phyloP scores from a whole-genome alignment of 2,329 filamentous ascomycete genomes.

The Chalaropsis thielavioides region DNA sequence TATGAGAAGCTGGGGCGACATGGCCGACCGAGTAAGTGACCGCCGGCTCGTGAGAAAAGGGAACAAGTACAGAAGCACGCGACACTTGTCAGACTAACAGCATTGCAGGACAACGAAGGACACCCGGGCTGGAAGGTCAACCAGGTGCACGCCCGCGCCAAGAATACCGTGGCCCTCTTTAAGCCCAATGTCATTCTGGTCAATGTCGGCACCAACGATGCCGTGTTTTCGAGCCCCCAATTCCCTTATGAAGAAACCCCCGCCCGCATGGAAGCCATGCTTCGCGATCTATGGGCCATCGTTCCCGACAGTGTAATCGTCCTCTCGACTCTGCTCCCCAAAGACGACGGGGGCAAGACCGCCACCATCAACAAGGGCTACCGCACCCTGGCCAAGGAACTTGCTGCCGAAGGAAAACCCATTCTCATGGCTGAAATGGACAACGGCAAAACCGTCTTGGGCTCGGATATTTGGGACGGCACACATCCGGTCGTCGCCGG shows the following conservation, averaged over 20 bases:
- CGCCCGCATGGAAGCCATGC: constrained; percentile 18
- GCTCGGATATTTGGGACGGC: constrained; percentile 26
- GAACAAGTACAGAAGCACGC: not conserved
- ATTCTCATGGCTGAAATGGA: constrained; percentile 19
- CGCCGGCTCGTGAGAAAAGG: not conserved
- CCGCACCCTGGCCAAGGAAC: constrained; percentile 20
- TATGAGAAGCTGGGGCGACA: constrained; percentile 26
- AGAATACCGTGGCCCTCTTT: constrained; percentile 5
- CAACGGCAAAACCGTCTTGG: constrained; percentile 4
- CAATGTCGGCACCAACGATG: constrained; percentile 22
- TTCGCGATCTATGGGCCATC: constrained; percentile 18
- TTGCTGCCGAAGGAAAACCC: constrained; percentile 15
- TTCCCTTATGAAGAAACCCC: constrained; percentile 5
- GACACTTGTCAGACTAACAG: too few relatives aligned
- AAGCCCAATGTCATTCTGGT: constrained; percentile 21
- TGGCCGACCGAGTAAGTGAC: constrained; percentile 21
- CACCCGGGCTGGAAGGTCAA: constrained; percentile 17
- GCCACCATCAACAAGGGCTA: constrained; percentile 26
- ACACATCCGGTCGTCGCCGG: constrained; percentile 29
- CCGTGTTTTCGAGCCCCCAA: constrained; percentile 8
- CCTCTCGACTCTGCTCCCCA: constrained; percentile 20
- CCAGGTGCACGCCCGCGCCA: constrained; percentile 4
- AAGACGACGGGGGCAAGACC: constrained; percentile 22
- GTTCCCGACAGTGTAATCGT: constrained; percentile 19
- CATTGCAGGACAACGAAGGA: constrained; percentile 20